Evolutionary conservation across 306 rosid genomes (phyloP).

Genomic region (Corylus avellana): DNA sequence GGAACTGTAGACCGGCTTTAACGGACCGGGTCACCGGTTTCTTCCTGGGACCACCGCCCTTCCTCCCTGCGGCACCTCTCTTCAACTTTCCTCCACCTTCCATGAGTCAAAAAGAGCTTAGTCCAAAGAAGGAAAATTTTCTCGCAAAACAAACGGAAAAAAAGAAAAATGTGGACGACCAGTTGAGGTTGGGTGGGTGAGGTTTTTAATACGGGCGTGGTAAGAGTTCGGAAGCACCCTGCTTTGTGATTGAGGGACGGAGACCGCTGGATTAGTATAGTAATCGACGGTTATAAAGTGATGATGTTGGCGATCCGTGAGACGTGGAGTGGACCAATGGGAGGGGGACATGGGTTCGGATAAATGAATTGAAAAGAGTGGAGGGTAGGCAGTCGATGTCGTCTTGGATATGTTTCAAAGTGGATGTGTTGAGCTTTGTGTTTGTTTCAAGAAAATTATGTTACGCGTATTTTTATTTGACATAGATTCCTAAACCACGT

Average conservation of each 20-base stretch:
- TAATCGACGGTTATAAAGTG: neutral
- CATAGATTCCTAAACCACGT: no score
- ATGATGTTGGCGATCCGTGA: slow-evolving; percentile 17
- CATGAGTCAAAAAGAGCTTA: slow-evolving; percentile 4
- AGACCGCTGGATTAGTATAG: neutral
- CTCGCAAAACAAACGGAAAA: slow-evolving; percentile 20
- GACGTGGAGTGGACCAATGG: neutral
- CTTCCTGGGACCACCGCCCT: slow-evolving; percentile 45
- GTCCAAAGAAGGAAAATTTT: neutral
- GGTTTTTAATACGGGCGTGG: neutral
- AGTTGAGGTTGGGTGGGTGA: neutral
- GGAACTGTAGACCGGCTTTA: slow-evolving; percentile 52
- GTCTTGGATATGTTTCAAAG: no score
- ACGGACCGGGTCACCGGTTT: slow-evolving; percentile 48
- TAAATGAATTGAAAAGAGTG: neutral
- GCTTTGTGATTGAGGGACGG: slow-evolving; percentile 1
- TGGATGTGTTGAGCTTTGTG: no score
- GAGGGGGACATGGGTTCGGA: neutral
- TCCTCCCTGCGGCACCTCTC: slow-evolving; percentile 51
- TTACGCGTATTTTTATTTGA: no score
- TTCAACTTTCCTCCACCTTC: slow-evolving; percentile 37
- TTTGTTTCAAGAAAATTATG: no score
- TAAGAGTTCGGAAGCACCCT: slow-evolving; percentile 4
- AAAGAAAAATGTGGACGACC: neutral
- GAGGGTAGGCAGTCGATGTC: no score